Base-by-base conservation (phyloP, 2,329 filamentous ascomycete species). In the Aspergillus amoenus region DNA sequence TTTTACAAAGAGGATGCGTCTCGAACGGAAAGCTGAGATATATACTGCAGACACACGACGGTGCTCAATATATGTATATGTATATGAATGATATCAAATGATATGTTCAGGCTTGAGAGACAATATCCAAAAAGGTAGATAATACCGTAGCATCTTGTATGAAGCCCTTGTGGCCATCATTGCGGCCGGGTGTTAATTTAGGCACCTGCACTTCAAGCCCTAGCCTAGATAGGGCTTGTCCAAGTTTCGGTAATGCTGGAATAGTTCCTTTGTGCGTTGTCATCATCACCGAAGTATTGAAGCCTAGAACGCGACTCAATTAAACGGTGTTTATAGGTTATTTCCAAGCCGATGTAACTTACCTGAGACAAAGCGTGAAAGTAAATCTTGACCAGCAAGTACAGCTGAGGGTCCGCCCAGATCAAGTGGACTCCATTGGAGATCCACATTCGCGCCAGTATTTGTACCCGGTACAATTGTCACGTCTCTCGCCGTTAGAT, bases 281-380 rank as follows among this genome's bases (percentile, higher is more conserved):
- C 9, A 96, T 74, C 0, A 87, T 89, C 44, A 97, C 76, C 18
- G 86, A 91, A 1, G 90, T 92, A 75, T 97, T 97, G 71, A 83
- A 87, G 8, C 92, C 83, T 84, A 54, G 1, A 34, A 22, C 24
- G 52, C 27, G 17, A 30, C 56, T 68, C 32, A 62, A 40, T 46
- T 30, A 59, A 41, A 44, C 44, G 12, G 27, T 18, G 27, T n/a
- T 34, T 34, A 12, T 43, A 17, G 11, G 8, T 18, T 30, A n/a
- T 11, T 4, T 7, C 2, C 18, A 22, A 27, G n/a, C 7, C 32
- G 15, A 18, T 30, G 3, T 30, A n/a, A 61, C 72, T 47, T 68
- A 83, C 83, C 92, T 3, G 93, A 97, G 11, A 97, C 79, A 68
- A 94, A 97, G 65, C 90, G 86, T 2, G 91, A 96, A 9, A 97